phyloP scores from a whole-genome alignment of 768 basidiomycete genomes.

The Boletus vinaceobasis region DNA sequence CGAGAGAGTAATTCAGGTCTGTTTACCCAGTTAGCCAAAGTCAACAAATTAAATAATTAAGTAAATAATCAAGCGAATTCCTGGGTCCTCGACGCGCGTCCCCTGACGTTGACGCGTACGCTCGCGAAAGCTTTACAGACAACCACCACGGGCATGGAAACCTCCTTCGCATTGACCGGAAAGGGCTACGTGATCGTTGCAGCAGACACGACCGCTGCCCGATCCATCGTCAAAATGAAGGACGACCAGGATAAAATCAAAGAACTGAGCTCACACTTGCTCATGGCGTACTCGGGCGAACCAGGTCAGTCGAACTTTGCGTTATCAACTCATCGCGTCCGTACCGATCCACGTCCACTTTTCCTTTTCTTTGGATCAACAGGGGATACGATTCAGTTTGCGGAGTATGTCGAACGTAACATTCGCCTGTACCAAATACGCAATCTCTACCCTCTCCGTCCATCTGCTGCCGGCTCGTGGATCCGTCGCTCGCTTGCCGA shows the following conservation, averaged over 20 bases:
- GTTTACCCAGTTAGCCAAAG: background rate
- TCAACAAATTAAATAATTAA: constrained; percentile 7
- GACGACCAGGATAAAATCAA: constrained; percentile 96
- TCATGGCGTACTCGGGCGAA: constrained; percentile 95
- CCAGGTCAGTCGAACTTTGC: constrained; percentile 52
- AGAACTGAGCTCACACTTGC: constrained; percentile 80
- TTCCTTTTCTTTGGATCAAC: too few relatives aligned
- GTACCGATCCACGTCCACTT: background rate
- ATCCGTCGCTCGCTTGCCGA: constrained; percentile 87
- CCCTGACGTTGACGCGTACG: constrained; percentile 21
- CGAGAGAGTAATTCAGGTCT: background rate
- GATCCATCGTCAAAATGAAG: constrained; percentile 98
- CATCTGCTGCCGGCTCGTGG: constrained; percentile 91
- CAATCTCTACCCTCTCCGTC: constrained; percentile 84
- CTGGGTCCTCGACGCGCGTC: constrained; percentile 28
- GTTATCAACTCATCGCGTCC: background rate
- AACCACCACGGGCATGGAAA: constrained; percentile 63
- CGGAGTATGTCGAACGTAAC: constrained; percentile 95
- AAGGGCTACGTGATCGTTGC: constrained; percentile 94
- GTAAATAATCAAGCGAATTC: constrained; percentile 13
- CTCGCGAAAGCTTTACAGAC: background rate
- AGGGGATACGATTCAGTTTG: constrained; percentile 95
- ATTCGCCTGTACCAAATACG: constrained; percentile 95
- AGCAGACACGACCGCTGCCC: constrained; percentile 82
- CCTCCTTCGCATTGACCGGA: constrained; percentile 85